Conservation (phyloP, 75 land plant genomes). For the Sequoiadendron giganteum region DNA sequence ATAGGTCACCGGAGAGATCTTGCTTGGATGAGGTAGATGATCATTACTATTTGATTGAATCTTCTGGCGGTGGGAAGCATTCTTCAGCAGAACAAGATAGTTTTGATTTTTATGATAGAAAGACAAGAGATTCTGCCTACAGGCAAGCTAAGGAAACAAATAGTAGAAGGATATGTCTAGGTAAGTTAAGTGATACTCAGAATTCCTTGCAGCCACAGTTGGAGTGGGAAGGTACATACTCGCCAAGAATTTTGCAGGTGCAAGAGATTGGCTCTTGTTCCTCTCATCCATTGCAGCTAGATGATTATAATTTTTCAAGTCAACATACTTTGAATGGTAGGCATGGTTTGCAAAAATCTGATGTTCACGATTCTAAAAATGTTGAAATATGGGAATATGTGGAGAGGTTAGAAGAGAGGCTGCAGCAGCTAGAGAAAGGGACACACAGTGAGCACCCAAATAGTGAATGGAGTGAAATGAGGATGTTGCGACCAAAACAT, state of each 20-base stretch:
- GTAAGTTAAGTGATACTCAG: conserved; percentile 1
- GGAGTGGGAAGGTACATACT: neutral
- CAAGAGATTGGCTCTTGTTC: neutral
- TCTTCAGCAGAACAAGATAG: neutral
- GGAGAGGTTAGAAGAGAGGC: conserved; percentile 1
- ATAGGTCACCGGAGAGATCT: neutral
- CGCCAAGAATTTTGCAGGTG: neutral
- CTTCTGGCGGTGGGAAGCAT: neutral
- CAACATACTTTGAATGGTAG: neutral
- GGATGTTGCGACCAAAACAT: neutral
- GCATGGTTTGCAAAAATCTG: neutral
- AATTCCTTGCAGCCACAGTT: neutral
- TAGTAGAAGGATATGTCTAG: neutral
- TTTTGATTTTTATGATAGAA: neutral
- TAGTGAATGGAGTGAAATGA: conserved; percentile 1
- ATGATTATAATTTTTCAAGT: neutral
- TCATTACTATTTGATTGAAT: neutral
- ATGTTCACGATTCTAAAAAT: neutral
- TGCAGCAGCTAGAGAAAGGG: conserved; percentile 1
- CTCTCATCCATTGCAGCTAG: neutral
- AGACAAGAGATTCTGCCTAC: neutral
- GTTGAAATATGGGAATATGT: neutral
- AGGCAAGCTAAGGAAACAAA: conserved; percentile 7
- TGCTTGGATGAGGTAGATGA: neutral
- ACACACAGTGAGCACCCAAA: neutral